phyloP scores from a whole-genome alignment of 192 early-diverging fungal genomes.

The Paraglomus occultum region DNA sequence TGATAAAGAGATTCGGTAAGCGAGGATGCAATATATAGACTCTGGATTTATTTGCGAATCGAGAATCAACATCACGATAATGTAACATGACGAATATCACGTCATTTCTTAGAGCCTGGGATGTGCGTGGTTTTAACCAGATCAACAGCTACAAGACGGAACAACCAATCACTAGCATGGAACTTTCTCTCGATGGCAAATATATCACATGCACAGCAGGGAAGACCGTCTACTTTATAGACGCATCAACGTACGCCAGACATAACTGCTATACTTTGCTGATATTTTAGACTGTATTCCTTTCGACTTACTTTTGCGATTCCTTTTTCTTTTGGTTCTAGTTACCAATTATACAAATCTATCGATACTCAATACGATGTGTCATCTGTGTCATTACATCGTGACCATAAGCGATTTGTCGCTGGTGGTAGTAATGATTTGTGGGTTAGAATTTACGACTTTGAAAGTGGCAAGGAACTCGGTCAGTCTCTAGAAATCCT shows the following conservation, averaged over 20 bases:
- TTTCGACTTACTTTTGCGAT: conserved; percentile 32
- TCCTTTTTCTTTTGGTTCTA: conserved; percentile 15
- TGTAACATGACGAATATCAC: neutral
- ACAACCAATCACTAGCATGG: conserved; percentile 67
- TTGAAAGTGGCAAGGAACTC: conserved; percentile 68
- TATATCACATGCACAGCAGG: conserved; percentile 79
- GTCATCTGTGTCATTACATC: conserved; percentile 82
- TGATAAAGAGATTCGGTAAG: conserved; percentile 50
- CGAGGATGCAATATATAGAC: neutral
- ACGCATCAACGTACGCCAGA: conserved; percentile 58
- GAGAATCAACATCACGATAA: too few relatives aligned
- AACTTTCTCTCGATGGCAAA: conserved; percentile 70
- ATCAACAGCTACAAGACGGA: conserved; percentile 63
- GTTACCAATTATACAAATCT: conserved; percentile 51
- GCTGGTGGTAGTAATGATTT: conserved; percentile 78
- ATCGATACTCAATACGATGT: conserved; percentile 62
- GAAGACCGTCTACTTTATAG: conserved; percentile 70
- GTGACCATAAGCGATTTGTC: conserved; percentile 73
- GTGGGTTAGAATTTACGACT: conserved; percentile 84
- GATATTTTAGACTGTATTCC: conserved; percentile 1
- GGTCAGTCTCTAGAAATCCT: conserved; percentile 32
- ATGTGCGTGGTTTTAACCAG: conserved; percentile 64
- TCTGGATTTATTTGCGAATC: neutral
- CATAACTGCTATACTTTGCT: conserved; percentile 23
- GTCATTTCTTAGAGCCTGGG: conserved; percentile 54